Conservation (phyloP, 1,284 basidiomycete genomes). For the Microbotryomycetes sp. region DNA sequence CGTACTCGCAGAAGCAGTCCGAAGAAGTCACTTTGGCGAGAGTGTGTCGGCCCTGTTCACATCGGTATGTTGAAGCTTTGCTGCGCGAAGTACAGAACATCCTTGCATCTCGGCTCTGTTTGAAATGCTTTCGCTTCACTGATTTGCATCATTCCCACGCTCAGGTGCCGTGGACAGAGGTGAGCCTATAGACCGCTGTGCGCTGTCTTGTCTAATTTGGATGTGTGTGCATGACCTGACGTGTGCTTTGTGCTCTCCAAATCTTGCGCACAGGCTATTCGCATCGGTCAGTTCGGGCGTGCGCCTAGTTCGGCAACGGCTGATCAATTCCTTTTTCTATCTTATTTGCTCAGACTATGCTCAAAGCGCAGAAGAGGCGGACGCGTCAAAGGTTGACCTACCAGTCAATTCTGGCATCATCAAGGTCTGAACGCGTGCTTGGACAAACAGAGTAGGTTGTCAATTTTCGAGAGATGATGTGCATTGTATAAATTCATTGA, state of each 20-base stretch:
- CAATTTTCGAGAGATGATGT: too few relatives aligned
- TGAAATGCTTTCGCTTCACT: not conserved
- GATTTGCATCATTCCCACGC: too few relatives aligned
- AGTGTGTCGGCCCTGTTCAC: constrained; percentile 12
- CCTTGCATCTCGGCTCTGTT: not conserved
- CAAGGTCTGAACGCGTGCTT: not conserved
- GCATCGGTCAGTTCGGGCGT: not conserved
- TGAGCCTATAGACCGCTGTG: not conserved
- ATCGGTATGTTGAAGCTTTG: too few relatives aligned
- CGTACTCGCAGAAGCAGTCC: constrained; percentile 93
- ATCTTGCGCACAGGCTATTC: not conserved
- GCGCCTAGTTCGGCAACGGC: not conserved
- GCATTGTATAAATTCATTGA: too few relatives aligned
- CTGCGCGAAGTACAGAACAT: too few relatives aligned
- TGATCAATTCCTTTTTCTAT: too few relatives aligned
- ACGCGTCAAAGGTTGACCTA: not conserved
- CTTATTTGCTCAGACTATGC: not conserved
- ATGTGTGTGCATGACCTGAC: too few relatives aligned
- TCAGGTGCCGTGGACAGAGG: not conserved
- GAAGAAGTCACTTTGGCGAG: constrained; percentile 56
- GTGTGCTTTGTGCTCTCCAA: too few relatives aligned
- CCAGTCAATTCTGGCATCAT: not conserved
- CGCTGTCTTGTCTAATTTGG: too few relatives aligned
- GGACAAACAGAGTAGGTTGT: too few relatives aligned
- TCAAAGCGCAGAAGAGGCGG: not conserved